A percentile compares a stretch with the other conserved stretches of the same genome.
Conservation (phyloP, 2,329 filamentous ascomycete species). For the Beauveria varroae region DNA sequence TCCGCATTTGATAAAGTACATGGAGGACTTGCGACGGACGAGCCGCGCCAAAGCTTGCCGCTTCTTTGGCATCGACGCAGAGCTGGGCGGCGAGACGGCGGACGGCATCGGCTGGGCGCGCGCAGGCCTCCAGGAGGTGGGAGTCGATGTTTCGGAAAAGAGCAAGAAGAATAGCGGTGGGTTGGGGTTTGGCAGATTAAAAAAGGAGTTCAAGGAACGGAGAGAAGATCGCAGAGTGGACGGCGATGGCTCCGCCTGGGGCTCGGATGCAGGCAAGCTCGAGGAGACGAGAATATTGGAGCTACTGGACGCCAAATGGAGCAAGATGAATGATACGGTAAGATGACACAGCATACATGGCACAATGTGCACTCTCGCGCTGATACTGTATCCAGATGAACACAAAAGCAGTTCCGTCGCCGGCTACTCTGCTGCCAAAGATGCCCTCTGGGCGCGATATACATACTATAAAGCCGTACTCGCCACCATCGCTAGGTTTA, state of each 20-base stretch:
- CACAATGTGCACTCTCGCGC: conserved; percentile 8
- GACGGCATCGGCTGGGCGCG: conserved; percentile 81
- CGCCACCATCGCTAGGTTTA: conserved; percentile 56
- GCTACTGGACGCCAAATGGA: conserved; percentile 84
- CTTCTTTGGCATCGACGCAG: conserved; percentile 86
- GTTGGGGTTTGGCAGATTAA: conserved; percentile 53
- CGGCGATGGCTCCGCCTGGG: conserved; percentile 60
- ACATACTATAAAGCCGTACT: conserved; percentile 62
- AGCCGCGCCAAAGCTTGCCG: conserved; percentile 79
- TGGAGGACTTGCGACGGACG: conserved; percentile 66
- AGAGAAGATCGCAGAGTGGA: conserved; percentile 74
- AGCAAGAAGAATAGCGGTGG: conserved; percentile 40
- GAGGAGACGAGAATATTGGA: conserved; percentile 83
- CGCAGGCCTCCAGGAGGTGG: conserved; percentile 69
- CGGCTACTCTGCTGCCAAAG: conserved; percentile 62
- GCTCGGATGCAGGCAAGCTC: conserved; percentile 71
- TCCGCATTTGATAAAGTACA: conserved; percentile 61
- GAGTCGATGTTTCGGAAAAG: conserved; percentile 44
- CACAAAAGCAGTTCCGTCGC: conserved; percentile 66
- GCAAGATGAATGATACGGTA: conserved; percentile 87
- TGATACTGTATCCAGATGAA: conserved; percentile 52
- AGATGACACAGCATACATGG: conserved; percentile 19
- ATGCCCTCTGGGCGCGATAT: conserved; percentile 89
- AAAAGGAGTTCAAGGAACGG: conserved; percentile 68
- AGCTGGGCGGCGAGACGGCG: conserved; percentile 72